Conservation (phyloP, 2,329 filamentous ascomycete genomes). For the Pseudocercospora macadamiae region DNA sequence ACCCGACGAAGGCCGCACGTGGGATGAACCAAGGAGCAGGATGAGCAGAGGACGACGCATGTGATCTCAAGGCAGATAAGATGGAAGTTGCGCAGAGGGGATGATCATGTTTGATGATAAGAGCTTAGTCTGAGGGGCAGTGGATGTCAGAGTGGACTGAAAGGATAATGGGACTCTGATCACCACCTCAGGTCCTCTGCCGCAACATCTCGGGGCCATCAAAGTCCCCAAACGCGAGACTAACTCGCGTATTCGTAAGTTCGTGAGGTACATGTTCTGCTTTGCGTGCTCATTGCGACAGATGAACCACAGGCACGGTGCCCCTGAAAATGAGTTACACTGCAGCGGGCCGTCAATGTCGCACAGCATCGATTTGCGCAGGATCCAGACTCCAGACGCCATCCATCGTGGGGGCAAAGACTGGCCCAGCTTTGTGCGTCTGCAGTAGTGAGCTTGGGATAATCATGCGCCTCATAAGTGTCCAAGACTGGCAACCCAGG, state of each 20-base stretch:
- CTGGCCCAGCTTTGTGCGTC: background rate
- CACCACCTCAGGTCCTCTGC: background rate
- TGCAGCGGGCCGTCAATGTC: conserved; percentile 16
- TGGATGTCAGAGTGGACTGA: background rate
- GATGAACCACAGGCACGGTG: background rate
- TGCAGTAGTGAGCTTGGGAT: no score
- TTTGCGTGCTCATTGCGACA: conserved; percentile 5
- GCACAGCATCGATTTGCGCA: conserved; percentile 11
- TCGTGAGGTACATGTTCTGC: background rate
- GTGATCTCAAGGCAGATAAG: conserved; percentile 13
- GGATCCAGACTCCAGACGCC: conserved; percentile 5
- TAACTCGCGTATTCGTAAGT: no score
- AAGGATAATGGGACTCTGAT: conserved; percentile 1
- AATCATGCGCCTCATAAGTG: background rate
- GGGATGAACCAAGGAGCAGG: conserved; percentile 20
- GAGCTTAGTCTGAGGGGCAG: background rate
- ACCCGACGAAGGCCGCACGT: conserved; percentile 12
- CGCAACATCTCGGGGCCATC: background rate
- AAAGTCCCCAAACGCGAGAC: background rate
- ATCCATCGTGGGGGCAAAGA: background rate
- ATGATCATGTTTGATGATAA: background rate
- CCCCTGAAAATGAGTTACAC: conserved; percentile 18
- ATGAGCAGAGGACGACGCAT: conserved; percentile 11
- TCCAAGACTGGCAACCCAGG: no score
- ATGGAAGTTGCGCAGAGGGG: background rate